Conservation (phyloP, 2,329 filamentous ascomycete genomes). For the Claviceps purpurea region DNA sequence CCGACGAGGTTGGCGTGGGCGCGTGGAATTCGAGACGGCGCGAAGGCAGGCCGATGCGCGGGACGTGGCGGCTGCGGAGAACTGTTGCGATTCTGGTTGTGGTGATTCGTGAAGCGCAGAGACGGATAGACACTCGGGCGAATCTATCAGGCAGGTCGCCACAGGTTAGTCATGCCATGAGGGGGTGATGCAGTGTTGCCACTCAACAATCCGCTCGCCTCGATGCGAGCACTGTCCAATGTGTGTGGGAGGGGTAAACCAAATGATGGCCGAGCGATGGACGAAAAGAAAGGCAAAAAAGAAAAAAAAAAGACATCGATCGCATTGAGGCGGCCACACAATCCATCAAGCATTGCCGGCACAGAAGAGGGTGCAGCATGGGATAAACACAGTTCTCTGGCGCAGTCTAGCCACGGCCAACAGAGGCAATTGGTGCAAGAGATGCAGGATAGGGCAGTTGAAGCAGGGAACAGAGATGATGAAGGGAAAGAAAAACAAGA, state of each 20-base stretch:
- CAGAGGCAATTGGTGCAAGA: not conserved
- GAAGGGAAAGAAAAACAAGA: not conserved
- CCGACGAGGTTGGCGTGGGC: conserved; percentile 12
- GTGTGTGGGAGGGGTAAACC: not conserved
- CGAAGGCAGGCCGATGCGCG: conserved; percentile 16
- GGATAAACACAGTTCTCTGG: not conserved
- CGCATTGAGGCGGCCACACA: not conserved
- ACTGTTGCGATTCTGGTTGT: conserved; percentile 10
- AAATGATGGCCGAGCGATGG: not conserved
- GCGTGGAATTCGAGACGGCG: conserved; percentile 12
- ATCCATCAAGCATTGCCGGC: not conserved
- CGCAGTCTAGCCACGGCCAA: not conserved
- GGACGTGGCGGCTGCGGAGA: conserved; percentile 12
- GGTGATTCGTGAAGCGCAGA: conserved; percentile 8
- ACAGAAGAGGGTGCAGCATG: not conserved
- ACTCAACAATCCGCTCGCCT: not conserved
- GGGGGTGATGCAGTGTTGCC: not conserved
- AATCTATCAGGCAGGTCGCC: conserved; percentile 9
- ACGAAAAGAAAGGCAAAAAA: not conserved
- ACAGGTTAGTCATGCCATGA: not conserved
- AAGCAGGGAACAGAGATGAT: conserved; percentile 2
- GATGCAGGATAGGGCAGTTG: not conserved
- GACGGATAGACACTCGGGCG: conserved; percentile 17
- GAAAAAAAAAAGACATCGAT: not conserved
- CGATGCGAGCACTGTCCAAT: not conserved